Evolutionary conservation across 345 rosid species (phyloP).

Genomic region (Microcos paniculata): DNA sequence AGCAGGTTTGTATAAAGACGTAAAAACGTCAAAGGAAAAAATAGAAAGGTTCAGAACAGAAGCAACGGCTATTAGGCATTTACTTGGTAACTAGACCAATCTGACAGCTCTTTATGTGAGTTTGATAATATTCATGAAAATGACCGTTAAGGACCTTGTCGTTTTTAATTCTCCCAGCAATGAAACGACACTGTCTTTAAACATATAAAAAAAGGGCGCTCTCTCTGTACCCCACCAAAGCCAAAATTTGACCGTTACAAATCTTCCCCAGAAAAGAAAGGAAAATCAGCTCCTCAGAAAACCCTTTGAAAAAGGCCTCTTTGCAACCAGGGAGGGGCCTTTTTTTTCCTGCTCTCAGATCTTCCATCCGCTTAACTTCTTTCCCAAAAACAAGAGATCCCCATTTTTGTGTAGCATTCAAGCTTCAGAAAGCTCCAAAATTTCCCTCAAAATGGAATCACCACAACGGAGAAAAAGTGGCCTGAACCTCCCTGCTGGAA

Average conservation of each 20-base stretch:
- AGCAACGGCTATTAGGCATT: slow-evolving; percentile 17
- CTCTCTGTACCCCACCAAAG: slow-evolving; percentile 2
- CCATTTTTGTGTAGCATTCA: background rate
- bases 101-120: slow-evolving; percentile 4
- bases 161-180: background rate
- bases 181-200: background rate
- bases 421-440: background rate
- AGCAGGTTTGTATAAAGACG: background rate
- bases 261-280: slow-evolving; percentile 17
- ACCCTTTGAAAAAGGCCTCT: slow-evolving; percentile 14
- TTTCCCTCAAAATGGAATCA: slow-evolving; percentile 55
- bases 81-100: background rate
- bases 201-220: slow-evolving; percentile 6
- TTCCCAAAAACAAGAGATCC: slow-evolving; percentile 2
- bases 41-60: background rate
- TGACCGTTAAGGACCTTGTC: slow-evolving; percentile 24
- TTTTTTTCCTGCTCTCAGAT: slow-evolving; percentile 14
- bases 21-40: background rate
- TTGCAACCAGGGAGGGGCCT: slow-evolving; percentile 27
- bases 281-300: slow-evolving; percentile 8
- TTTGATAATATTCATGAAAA: background rate
- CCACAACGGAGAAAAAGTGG: slow-evolving; percentile 66
- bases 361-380: background rate
- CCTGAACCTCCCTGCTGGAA: slow-evolving; percentile 83
- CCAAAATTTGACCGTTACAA: slow-evolving; percentile 49